phyloP scores from a whole-genome alignment of 2,329 filamentous ascomycete species.

The Triangularia setosa region DNA sequence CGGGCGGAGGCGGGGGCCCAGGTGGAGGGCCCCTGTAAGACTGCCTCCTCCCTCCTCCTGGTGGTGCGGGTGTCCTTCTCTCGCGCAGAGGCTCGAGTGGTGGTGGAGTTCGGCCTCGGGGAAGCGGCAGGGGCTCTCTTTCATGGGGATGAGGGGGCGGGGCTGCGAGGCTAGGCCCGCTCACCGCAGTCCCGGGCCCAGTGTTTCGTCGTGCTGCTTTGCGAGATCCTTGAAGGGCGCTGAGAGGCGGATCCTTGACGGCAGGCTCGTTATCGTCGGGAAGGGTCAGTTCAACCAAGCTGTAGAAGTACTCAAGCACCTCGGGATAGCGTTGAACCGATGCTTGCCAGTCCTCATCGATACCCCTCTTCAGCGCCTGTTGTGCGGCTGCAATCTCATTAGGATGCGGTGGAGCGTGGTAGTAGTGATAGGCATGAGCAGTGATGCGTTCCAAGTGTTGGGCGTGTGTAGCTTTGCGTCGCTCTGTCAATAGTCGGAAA shows the following conservation, averaged over 20 bases:
- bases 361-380: slow-evolving; percentile 63
- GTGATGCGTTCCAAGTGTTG: slow-evolving; percentile 54
- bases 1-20: slow-evolving; percentile 19
- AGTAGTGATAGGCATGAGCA: slow-evolving; percentile 54
- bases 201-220: slow-evolving; percentile 42
- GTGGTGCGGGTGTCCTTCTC: slow-evolving; percentile 38
- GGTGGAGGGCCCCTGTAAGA: slow-evolving; percentile 23
- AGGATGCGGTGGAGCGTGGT: slow-evolving; percentile 54
- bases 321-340: slow-evolving; percentile 75
- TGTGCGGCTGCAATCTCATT: slow-evolving; percentile 62
- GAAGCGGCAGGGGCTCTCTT: slow-evolving; percentile 18
- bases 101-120: slow-evolving; percentile 38
- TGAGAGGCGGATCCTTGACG: slow-evolving; percentile 59
- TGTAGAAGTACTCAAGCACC: slow-evolving; percentile 77
- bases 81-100: slow-evolving; percentile 32
- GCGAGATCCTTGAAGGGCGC: slow-evolving; percentile 46
- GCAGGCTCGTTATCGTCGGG: slow-evolving; percentile 58
- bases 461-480: slow-evolving; percentile 55
- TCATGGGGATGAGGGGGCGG: slow-evolving; percentile 24
- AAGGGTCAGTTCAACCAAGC: slow-evolving; percentile 62
- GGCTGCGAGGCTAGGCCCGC: slow-evolving; percentile 31
- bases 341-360: slow-evolving; percentile 74
- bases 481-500: slow-evolving; percentile 58
- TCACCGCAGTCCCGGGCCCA: slow-evolving; percentile 36
- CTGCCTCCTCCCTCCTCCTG: slow-evolving; percentile 26